These are phyloP conservation scores for Populus tomentosa DNA, from an alignment of 441 rosid species.

Conservation along the genomic window DNA sequence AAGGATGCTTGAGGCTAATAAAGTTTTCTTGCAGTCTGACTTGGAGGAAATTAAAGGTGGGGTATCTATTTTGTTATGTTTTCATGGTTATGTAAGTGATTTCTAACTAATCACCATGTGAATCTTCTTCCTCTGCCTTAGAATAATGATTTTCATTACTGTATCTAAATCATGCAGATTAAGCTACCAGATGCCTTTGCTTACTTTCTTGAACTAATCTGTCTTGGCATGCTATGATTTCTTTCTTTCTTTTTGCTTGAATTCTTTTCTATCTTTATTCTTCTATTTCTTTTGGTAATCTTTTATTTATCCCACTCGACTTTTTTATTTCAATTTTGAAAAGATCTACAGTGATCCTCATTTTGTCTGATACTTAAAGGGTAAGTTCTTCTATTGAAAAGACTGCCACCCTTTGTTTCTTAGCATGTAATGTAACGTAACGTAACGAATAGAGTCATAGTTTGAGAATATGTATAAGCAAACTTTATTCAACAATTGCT, in stretches of 20 bases:
- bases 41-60: constrained; percentile 64
- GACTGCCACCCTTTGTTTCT: background rate
- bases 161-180: background rate
- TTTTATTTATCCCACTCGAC: background rate
- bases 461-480: background rate
- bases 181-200: background rate
- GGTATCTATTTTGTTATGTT: background rate
- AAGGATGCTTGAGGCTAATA: constrained; percentile 67
- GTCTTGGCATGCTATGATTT: background rate
- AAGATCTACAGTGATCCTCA: constrained; percentile 12
- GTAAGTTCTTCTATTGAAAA: background rate
- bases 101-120: background rate
- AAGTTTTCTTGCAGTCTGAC: constrained; percentile 48
- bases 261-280: background rate
- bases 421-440: background rate
- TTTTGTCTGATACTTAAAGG: background rate
- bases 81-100: background rate
- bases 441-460: too few relatives aligned
- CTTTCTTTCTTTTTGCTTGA: background rate
- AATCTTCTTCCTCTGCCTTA: background rate
- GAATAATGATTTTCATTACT: background rate
- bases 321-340: background rate
- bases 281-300: constrained; percentile 2
- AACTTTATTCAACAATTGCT: background rate
- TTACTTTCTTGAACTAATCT: background rate